Base-by-base conservation (phyloP, 306 rosid genomes). In the Cicer judaicum region DNA sequence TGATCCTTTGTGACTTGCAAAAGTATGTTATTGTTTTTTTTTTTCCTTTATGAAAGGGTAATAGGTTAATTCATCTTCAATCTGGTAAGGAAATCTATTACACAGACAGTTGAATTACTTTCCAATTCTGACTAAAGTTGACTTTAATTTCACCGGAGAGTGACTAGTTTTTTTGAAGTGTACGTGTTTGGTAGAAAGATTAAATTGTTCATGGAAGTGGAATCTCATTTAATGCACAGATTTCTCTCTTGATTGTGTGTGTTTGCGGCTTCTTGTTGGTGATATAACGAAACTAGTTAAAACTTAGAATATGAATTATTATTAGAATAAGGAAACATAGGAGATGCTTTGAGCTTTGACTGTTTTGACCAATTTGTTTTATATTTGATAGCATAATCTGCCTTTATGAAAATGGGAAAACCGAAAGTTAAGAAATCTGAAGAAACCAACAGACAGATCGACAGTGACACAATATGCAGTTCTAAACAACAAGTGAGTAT, bases 401-500 rank as follows among this genome's bases (percentile, higher is more conserved):
- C 66, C 49, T 70, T 62, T 48, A 7, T 63, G 67, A 78, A 75
- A 79, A 74, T 69, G 82, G 82, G 66, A 39, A 85, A 66, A 14
- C 16, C 19, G 18, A 24, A 15, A 5, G 2, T 71, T 14, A 63
- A 71, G 39, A 84, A 49, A 56, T 39, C 83, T 62, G 69, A 59
- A 70, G 84, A 68, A 65, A 73, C 83, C 73, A 64, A 75, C 18
- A 16, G 52, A 29, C 68, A 40, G 55, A 61, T 50, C 38, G 54
- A 42, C 52, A 69, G 69, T 57, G 68, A 48, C 52, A 49, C 72
- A 9, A 66, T 66, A 79, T 39, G 40, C 71, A 80, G 64, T 56
- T 77, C 86, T 39, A 71, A 63, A 41, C 63, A 70, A 18, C 84
- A 84, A 81, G 98, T 90, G 81, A 80, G 92, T 84, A 55, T 66